Base-by-base conservation (phyloP, 345 rosid genomes). In the Salix udensis region DNA sequence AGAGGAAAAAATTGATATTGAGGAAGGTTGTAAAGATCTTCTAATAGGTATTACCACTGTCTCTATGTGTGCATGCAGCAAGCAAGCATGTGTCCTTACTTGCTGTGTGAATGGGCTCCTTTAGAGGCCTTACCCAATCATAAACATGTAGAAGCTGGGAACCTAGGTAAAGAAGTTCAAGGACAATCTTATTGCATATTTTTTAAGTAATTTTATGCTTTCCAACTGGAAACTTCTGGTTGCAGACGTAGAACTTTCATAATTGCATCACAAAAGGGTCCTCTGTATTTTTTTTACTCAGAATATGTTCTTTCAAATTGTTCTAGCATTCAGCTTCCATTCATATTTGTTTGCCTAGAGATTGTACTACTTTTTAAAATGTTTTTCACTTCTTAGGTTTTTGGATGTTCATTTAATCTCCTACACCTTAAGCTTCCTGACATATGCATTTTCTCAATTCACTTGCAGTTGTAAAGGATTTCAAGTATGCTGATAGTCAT, bases 401-500 rank as follows among this genome's bases (percentile, higher is more conserved):
- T 70, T 31, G 3, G 16, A 68, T 28, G 10, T 55, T 60, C 30
- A 15, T 66, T 67, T 42, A 67, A 21, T 34, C 65, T 24, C 24
- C 30, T 10, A 4, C 1, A 21, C 40, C 48, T 78, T 42, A 12
- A 42, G 70, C 66, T 65, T 58, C 39, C 23, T 79, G 44, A 36
- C 53, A 15, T 31, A 31, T 65, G 40, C 50, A 48, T 11, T 39
- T 77, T 37, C 61, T 30, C 30, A 61, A 52, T 61, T 21, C 58
- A 2, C 31, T n/a, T 81, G 87, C 86, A 89, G 98, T 93, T 80
- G 37, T 88, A 68, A 91, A 91, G 87, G 97, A 91, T 79, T 84
- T 96, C 77, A 93, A 93, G 82, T 96, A 91, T 86, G 90, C 88
- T 9, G 98, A 92, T 23, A 79, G 90, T 75, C 98, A 96, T 68